These are phyloP conservation scores for Fraxinus floribunda DNA, from an alignment of 305 asterid species.

Conservation along the genomic window DNA sequence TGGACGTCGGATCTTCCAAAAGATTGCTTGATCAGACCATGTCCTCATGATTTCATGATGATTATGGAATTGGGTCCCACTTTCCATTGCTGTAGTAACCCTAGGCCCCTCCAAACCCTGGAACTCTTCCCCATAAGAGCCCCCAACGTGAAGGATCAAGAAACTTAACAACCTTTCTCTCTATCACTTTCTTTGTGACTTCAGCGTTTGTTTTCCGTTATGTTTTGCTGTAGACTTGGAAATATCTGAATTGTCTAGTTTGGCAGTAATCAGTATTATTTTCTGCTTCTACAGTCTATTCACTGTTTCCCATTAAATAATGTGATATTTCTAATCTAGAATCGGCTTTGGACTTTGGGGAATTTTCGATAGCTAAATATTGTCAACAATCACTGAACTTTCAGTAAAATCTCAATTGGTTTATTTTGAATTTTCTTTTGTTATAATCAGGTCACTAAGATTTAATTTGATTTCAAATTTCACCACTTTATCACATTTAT, in stretches of 20 bases:
- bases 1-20: constrained; percentile 45
- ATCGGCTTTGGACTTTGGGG: background rate
- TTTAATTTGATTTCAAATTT: too few relatives aligned
- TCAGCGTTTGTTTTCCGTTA: background rate
- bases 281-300: background rate
- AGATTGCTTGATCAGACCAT: constrained; percentile 31
- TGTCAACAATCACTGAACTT: background rate
- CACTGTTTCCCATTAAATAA: background rate
- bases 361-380: background rate
- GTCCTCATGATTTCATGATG: constrained; percentile 45
- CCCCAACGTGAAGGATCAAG: constrained; percentile 25
- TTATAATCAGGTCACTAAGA: background rate
- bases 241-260: constrained; percentile 1
- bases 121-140: constrained; percentile 71
- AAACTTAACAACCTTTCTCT: background rate
- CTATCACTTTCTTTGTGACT: background rate
- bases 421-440: background rate
- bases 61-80: constrained; percentile 37
- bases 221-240: background rate
- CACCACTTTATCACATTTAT: background rate
- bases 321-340: background rate
- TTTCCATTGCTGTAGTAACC: constrained; percentile 25
- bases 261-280: background rate
- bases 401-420: background rate
- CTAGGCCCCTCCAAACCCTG: constrained; percentile 67